Evolutionary conservation across 2,329 filamentous ascomycete species (phyloP).

Genomic region (Diplodia mutila): DNA sequence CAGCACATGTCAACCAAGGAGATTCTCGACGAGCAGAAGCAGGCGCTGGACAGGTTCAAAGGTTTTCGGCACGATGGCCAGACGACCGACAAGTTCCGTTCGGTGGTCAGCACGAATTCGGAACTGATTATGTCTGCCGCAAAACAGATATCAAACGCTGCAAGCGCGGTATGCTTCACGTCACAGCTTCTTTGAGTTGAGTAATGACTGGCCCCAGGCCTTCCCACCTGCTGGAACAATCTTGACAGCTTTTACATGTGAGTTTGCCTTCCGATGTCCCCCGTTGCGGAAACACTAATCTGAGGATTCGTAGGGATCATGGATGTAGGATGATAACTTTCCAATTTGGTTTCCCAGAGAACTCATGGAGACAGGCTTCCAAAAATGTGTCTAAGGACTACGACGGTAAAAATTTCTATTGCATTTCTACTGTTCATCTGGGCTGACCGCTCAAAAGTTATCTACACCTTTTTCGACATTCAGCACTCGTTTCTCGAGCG

Average conservation of each 20-base stretch:
- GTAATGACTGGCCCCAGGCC: neutral
- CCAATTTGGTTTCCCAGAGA: neutral
- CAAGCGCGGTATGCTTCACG: constrained; percentile 23
- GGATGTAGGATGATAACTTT: neutral
- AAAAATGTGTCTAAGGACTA: constrained; percentile 44
- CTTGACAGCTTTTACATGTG: constrained; percentile 31
- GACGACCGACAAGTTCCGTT: constrained; percentile 27
- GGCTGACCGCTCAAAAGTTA: constrained; percentile 26
- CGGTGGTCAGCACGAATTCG: constrained; percentile 28
- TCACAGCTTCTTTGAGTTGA: neutral
- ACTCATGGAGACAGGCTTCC: constrained; percentile 33
- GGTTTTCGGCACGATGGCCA: constrained; percentile 25
- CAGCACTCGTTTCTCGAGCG: constrained; percentile 45
- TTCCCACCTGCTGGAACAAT: constrained; percentile 21
- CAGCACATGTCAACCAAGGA: constrained; percentile 25
- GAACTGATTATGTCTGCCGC: constrained; percentile 30
- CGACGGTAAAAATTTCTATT: constrained; percentile 30
- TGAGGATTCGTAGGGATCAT: neutral
- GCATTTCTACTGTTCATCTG: neutral
- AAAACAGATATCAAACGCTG: constrained; percentile 28
- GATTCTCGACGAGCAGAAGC: constrained; percentile 19
- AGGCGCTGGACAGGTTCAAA: constrained; percentile 27
- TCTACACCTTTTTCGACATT: constrained; percentile 46
- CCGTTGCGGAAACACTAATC: neutral
- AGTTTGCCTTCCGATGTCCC: constrained; percentile 24